Conservation (phyloP, 2,329 filamentous ascomycete genomes). For the Xylariaceae sp. region DNA sequence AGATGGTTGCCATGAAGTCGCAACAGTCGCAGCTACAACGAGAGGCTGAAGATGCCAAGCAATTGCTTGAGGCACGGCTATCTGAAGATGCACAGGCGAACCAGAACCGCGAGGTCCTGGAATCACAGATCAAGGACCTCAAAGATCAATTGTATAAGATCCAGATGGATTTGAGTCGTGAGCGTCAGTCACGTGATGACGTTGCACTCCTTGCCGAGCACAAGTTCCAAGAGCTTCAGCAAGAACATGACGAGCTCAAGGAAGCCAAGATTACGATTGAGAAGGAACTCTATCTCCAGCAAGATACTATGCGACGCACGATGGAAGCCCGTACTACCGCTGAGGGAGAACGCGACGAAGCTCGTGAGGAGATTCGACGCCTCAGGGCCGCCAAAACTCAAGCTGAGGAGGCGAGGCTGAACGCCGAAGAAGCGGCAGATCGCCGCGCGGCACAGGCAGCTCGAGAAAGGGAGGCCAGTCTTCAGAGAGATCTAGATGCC, state of each 20-base stretch:
- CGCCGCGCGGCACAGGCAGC: slow-evolving; percentile 73
- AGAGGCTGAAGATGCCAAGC: slow-evolving; percentile 84
- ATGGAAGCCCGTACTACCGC: slow-evolving; percentile 75
- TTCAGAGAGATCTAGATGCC: slow-evolving; percentile 75
- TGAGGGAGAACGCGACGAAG: slow-evolving; percentile 84
- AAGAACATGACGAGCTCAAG: slow-evolving; percentile 82
- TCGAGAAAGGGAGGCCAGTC: slow-evolving; percentile 71
- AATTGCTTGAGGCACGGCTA: slow-evolving; percentile 79
- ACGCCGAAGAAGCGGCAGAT: slow-evolving; percentile 78
- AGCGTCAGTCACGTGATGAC: slow-evolving; percentile 90
- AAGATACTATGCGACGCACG: slow-evolving; percentile 82
- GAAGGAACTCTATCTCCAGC: slow-evolving; percentile 94
- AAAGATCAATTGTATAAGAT: slow-evolving; percentile 81
- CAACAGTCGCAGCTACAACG: slow-evolving; percentile 81
- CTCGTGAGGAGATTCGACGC: slow-evolving; percentile 77
- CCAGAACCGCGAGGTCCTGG: slow-evolving; percentile 75
- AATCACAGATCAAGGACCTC: slow-evolving; percentile 81
- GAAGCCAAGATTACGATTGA: slow-evolving; percentile 96
- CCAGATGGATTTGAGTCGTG: slow-evolving; percentile 84
- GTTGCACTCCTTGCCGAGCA: slow-evolving; percentile 87
- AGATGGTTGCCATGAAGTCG: slow-evolving; percentile 79
- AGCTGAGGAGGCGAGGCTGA: slow-evolving; percentile 78
- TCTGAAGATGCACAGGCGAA: slow-evolving; percentile 84
- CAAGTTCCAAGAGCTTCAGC: slow-evolving; percentile 75
- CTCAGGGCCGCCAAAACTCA: slow-evolving; percentile 79